phyloP scores from a whole-genome alignment of 1,139 yeast species.

The Suhomyces ambrosiae region DNA sequence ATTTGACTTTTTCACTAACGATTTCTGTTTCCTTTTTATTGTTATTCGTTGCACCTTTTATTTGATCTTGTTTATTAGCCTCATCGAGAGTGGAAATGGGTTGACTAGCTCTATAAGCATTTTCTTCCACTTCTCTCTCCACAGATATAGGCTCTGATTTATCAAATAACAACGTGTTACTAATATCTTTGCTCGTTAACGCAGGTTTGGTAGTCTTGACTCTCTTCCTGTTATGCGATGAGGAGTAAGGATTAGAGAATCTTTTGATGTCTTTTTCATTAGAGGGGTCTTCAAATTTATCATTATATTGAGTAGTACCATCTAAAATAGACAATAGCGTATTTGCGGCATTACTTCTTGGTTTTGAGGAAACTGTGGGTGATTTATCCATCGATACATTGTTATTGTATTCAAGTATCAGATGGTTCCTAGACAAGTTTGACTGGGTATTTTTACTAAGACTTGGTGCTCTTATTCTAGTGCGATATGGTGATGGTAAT shows the following conservation, averaged over 20 bases:
- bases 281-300: conserved; percentile 13
- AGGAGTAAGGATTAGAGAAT: conserved; percentile 57
- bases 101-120: too few relatives aligned
- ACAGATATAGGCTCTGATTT: too few relatives aligned
- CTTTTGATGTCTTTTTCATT: conserved; percentile 24
- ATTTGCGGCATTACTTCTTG: conserved; percentile 65
- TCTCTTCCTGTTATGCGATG: conserved; percentile 25
- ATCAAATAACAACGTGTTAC: conserved; percentile 34
- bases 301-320: conserved; percentile 21
- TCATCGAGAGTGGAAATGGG: too few relatives aligned
- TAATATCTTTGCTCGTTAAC: conserved; percentile 35
- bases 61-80: too few relatives aligned
- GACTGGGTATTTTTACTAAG: conserved; percentile 7
- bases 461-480: conserved; percentile 44
- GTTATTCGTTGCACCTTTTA: not conserved
- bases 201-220: conserved; percentile 11
- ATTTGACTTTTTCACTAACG: not conserved
- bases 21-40: not conserved
- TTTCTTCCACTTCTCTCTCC: too few relatives aligned
- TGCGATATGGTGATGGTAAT: conserved; percentile 65
- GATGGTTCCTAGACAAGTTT: conserved; percentile 5
- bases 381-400: not conserved
- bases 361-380: conserved; percentile 15
- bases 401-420: not conserved
- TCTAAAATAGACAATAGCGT: conserved; percentile 66